A percentile compares a stretch with the other conserved stretches of the same genome.
Evolutionary conservation across 2,329 filamentous ascomycete species (phyloP).

Genomic region (Calonectria multiphialidica): DNA sequence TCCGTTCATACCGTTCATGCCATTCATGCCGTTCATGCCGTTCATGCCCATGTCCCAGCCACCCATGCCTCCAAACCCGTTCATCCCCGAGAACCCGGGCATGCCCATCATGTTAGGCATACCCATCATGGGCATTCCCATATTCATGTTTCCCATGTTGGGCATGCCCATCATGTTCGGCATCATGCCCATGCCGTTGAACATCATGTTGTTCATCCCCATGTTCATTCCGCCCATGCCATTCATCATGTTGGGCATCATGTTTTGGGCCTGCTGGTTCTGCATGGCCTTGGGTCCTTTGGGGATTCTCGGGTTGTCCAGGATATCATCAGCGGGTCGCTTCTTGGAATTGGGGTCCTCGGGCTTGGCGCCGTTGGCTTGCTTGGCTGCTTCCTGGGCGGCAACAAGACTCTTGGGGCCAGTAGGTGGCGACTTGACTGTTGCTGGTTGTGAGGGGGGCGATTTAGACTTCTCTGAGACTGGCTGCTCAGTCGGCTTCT

Average conservation of each 20-base stretch:
- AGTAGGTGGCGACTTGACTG: slow-evolving; percentile 45
- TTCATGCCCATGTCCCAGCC: slow-evolving; percentile 40
- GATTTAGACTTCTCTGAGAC: slow-evolving; percentile 52
- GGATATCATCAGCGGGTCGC: slow-evolving; percentile 80
- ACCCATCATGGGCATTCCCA: slow-evolving; percentile 48
- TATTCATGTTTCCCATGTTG: slow-evolving; percentile 46
- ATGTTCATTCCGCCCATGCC: slow-evolving; percentile 57
- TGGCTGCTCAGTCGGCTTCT: slow-evolving; percentile 37
- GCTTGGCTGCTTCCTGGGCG: slow-evolving; percentile 52
- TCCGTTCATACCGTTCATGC: slow-evolving; percentile 41
- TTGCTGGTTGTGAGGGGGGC: slow-evolving; percentile 38
- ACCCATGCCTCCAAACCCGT: slow-evolving; percentile 42
- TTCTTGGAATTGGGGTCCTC: slow-evolving; percentile 73
- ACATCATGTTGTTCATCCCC: slow-evolving; percentile 54
- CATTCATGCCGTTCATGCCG: slow-evolving; percentile 29
- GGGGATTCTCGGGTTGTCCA: slow-evolving; percentile 73
- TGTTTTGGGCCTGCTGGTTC: slow-evolving; percentile 61
- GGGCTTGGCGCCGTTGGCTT: slow-evolving; percentile 43
- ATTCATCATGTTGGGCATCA: slow-evolving; percentile 62
- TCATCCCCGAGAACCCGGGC: slow-evolving; percentile 47
- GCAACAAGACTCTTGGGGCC: slow-evolving; percentile 43
- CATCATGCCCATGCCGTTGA: slow-evolving; percentile 53
- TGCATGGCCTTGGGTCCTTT: slow-evolving; percentile 77
- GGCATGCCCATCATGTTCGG: slow-evolving; percentile 49
- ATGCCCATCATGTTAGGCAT: slow-evolving; percentile 50